Conservation (phyloP, 495 filamentous ascomycete genomes). For the Aspergillus sclerotioniger region DNA sequence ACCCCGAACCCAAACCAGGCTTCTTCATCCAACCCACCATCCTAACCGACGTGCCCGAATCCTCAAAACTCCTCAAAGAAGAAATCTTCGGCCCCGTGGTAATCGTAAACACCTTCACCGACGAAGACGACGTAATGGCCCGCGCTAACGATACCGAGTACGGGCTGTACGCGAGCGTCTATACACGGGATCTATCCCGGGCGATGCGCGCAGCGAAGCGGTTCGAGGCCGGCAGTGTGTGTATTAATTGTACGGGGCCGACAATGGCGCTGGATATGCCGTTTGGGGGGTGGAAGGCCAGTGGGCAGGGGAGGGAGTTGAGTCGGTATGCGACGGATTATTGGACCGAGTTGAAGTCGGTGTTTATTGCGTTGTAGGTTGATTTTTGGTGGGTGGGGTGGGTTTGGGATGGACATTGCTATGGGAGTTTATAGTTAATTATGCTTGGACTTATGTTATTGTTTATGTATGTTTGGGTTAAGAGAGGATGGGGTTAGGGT, state of each 20-base stretch:
- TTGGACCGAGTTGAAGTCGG: background rate
- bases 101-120: slow-evolving; percentile 49
- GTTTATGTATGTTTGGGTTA: too few species aligned
- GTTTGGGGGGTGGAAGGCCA: slow-evolving; percentile 3
- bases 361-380: background rate
- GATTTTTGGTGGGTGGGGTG: background rate
- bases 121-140: slow-evolving; percentile 50
- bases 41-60: slow-evolving; percentile 28
- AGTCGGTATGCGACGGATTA: background rate
- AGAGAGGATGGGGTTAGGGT: too few species aligned
- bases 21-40: slow-evolving; percentile 48
- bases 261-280: background rate
- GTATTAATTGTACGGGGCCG: slow-evolving; percentile 15
- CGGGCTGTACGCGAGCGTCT: slow-evolving; percentile 26
- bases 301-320: background rate
- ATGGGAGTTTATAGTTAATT: too few species aligned
- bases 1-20: slow-evolving; percentile 24
- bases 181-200: slow-evolving; percentile 17
- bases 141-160: slow-evolving; percentile 50
- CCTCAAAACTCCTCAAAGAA: slow-evolving; percentile 35
- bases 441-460: too few species aligned
- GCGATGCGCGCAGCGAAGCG: slow-evolving; percentile 17
- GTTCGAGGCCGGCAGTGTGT: slow-evolving; percentile 23
- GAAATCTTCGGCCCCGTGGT: slow-evolving; percentile 57
- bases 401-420: background rate